Percentiles rank a stretch among this genome's conserved stretches.
Evolutionary conservation across 148 eudicot genomes (phyloP).

Genomic region (Arbutus unedo): DNA sequence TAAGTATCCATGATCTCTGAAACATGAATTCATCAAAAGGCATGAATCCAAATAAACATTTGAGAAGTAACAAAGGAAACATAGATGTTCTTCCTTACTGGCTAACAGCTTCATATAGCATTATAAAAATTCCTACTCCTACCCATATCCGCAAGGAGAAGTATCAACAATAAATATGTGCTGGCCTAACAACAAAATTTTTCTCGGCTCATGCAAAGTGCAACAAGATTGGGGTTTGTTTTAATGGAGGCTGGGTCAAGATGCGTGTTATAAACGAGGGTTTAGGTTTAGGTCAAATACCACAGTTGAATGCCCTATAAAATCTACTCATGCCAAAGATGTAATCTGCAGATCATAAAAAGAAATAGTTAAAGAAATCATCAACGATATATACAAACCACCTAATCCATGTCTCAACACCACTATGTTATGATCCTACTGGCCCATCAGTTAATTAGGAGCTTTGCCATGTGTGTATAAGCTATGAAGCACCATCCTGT

Average conservation of each 20-base stretch:
- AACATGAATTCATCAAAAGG: not conserved
- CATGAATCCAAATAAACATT: not conserved
- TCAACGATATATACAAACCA: not conserved
- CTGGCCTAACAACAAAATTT: not conserved
- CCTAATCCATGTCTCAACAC: not conserved
- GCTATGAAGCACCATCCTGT: too few relatives aligned
- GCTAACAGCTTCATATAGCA: not conserved
- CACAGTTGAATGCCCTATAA: not conserved
- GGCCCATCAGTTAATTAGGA: too few relatives aligned
- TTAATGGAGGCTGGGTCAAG: not conserved
- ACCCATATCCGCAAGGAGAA: not conserved
- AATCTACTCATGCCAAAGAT: not conserved
- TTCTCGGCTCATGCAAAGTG: not conserved
- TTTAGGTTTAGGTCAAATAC: not conserved
- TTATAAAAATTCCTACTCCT: not conserved
- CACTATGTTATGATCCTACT: not conserved
- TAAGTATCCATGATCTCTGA: not conserved
- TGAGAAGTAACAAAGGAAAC: too few relatives aligned
- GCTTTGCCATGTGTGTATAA: too few relatives aligned
- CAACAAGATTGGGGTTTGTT: not conserved
- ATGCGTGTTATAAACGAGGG: not conserved
- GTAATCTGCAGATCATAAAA: not conserved
- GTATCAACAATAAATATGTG: not conserved
- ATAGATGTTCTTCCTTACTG: too few relatives aligned
- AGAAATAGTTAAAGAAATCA: not conserved